Percentiles rank a stretch among this genome's conserved stretches.
These are phyloP conservation scores for Saturnispora gosingensis DNA, from an alignment of 805 yeast species.

Conservation along the genomic window DNA sequence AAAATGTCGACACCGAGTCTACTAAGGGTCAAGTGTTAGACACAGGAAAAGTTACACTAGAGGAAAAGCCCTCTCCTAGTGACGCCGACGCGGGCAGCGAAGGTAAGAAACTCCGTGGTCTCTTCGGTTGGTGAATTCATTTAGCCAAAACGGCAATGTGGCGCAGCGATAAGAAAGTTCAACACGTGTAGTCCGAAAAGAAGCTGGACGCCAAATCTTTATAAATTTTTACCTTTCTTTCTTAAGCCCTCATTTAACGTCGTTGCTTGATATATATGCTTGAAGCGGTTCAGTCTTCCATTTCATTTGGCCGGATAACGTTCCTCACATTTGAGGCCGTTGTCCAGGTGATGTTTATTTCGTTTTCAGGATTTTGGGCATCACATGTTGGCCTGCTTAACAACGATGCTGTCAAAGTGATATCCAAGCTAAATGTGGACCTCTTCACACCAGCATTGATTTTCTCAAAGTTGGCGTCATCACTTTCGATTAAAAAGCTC, in stretches of 20 bases:
- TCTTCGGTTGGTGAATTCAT: constrained; percentile 4
- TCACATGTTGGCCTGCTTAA: constrained; percentile 65
- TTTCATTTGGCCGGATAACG: constrained; percentile 31
- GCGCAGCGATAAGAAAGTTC: constrained; percentile 2
- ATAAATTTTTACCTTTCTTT: not conserved
- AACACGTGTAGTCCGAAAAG: not conserved
- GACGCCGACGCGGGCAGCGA: not conserved
- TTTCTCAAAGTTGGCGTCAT: constrained; percentile 65
- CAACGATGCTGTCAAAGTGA: constrained; percentile 64
- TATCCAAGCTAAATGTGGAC: constrained; percentile 76
- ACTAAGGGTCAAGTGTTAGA: not conserved
- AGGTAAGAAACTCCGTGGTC: not conserved
- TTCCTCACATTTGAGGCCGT: constrained; percentile 87
- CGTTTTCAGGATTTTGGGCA: constrained; percentile 79
- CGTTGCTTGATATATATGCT: constrained; percentile 4
- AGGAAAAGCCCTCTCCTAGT: not conserved
- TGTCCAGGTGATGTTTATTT: constrained; percentile 77
- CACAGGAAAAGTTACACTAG: not conserved
- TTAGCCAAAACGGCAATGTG: not conserved
- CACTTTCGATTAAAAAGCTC: constrained; percentile 65
- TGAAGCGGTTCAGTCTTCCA: not conserved
- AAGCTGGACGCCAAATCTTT: not conserved
- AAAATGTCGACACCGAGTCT: not conserved
- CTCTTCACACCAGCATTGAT: constrained; percentile 93
- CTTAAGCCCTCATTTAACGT: not conserved